phyloP scores from a whole-genome alignment of 176 grass and related monocot species.

The Avena atlantica region DNA sequence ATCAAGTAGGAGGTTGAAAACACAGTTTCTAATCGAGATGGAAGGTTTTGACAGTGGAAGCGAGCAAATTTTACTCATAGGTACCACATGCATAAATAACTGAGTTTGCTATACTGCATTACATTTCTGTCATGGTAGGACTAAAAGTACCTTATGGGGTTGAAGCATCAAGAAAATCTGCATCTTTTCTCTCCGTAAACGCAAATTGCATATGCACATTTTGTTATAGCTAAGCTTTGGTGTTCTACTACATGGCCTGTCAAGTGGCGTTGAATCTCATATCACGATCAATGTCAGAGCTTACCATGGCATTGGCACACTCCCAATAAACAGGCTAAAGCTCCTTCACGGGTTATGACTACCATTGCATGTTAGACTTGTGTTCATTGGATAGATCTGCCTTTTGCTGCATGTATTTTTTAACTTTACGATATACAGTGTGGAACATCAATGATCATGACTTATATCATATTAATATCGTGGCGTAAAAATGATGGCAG shows the following conservation, averaged over 20 bases:
- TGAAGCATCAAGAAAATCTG: constrained; percentile 21
- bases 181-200: constrained; percentile 3
- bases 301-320: constrained; percentile 17
- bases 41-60: constrained; percentile 92
- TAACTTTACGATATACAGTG: not conserved
- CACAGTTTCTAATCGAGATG: constrained; percentile 99
- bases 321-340: constrained; percentile 1
- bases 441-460: constrained; percentile 20
- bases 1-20: constrained; percentile 97
- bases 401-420: constrained; percentile 19
- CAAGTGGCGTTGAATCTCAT: not conserved
- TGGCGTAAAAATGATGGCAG: constrained; percentile 48
- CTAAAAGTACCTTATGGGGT: not conserved
- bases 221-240: constrained; percentile 13
- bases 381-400: not conserved
- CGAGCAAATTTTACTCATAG: constrained; percentile 95
- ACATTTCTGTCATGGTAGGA: constrained; percentile 23
- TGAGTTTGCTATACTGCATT: not conserved
- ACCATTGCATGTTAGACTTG: not conserved
- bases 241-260: constrained; percentile 22
- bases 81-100: constrained; percentile 50
- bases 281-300: not conserved
- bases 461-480: constrained; percentile 18
- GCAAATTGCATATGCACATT: constrained; percentile 6
- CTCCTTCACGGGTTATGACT: not conserved